phyloP scores from a whole-genome alignment of 1,139 yeast genomes.

The Pichiaceae sp. region DNA sequence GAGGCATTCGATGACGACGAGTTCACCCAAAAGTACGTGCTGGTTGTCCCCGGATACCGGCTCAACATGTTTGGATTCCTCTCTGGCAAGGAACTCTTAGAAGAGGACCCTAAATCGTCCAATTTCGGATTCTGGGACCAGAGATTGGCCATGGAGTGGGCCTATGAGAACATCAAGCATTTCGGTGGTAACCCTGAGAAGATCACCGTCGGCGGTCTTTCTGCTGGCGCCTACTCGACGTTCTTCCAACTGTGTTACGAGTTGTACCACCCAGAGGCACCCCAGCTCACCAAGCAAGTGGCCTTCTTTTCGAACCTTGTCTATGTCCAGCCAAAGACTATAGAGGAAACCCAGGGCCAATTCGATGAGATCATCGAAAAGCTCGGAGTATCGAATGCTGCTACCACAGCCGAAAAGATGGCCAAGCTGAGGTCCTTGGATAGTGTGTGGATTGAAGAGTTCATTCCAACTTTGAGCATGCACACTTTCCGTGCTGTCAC shows the following conservation, averaged over 20 bases:
- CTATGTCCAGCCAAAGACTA: conserved; percentile 28
- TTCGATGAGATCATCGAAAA: conserved; percentile 26
- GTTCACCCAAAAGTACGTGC: conserved; percentile 24
- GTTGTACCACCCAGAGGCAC: conserved; percentile 26
- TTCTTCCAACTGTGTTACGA: conserved; percentile 31
- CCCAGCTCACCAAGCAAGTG: conserved; percentile 30
- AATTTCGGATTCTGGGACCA: conserved; percentile 38
- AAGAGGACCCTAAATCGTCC: conserved; percentile 22
- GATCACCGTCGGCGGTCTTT: conserved; percentile 25
- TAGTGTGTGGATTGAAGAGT: conserved; percentile 19
- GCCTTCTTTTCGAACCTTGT: conserved; percentile 27
- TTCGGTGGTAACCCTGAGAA: conserved; percentile 27
- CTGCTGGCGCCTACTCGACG: conserved; percentile 29
- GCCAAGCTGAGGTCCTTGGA: conserved; percentile 10
- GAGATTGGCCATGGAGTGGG: conserved; percentile 31
- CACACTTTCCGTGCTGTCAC: conserved; percentile 34
- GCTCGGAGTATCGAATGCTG: conserved; percentile 8
- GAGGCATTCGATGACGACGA: conserved; percentile 22
- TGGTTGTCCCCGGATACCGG: conserved; percentile 32
- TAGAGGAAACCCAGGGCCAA: conserved; percentile 27
- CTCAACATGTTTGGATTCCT: conserved; percentile 33
- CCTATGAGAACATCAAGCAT: conserved; percentile 23
- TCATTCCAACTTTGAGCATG: conserved; percentile 22
- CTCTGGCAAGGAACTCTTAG: conserved; percentile 22
- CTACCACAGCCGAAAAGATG: conserved; percentile 11